Conservation (phyloP, 2,329 filamentous ascomycete species). For the Fusarium sp. region DNA sequence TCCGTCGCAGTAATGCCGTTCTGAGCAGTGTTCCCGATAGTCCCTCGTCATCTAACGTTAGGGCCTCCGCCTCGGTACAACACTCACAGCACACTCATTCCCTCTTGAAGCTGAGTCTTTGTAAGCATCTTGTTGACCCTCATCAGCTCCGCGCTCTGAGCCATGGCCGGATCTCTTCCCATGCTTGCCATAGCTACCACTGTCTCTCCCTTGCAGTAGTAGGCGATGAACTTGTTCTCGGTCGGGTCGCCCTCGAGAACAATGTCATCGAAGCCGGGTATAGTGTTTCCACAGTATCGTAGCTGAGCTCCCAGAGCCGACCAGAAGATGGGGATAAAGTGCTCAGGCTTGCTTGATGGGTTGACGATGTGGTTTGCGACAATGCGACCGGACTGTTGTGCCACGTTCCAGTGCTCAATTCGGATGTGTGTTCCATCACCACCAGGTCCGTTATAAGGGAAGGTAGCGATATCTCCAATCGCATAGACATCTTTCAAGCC, state of each 20-base stretch:
- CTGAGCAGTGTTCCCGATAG: neutral
- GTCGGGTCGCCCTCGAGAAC: conserved; percentile 82
- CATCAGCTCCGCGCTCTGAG: conserved; percentile 88
- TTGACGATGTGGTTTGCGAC: conserved; percentile 83
- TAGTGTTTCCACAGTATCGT: conserved; percentile 91
- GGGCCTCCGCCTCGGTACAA: neutral
- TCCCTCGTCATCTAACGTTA: neutral
- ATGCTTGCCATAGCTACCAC: conserved; percentile 93
- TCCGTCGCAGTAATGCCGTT: conserved; percentile 26
- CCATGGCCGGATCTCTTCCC: conserved; percentile 89
- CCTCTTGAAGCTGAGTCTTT: conserved; percentile 80
- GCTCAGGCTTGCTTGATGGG: conserved; percentile 69
- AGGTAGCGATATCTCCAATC: conserved; percentile 94
- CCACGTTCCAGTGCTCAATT: conserved; percentile 99
- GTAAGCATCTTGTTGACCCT: conserved; percentile 81
- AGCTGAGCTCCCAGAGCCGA: conserved; percentile 90
- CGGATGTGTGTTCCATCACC: conserved; percentile 78
- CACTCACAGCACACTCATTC: conserved; percentile 61
- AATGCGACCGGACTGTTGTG: conserved; percentile 88
- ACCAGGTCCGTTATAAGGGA: conserved; percentile 92
- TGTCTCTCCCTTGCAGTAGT: conserved; percentile 86
- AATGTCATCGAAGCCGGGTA: conserved; percentile 85
- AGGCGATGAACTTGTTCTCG: conserved; percentile 87
- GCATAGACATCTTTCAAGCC: conserved; percentile 89
- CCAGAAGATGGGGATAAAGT: conserved; percentile 97